Percentiles rank a stretch among this genome's conserved stretches.
phyloP scores from a whole-genome alignment of 1,139 yeast species.

The Candida tetrigidarum region DNA sequence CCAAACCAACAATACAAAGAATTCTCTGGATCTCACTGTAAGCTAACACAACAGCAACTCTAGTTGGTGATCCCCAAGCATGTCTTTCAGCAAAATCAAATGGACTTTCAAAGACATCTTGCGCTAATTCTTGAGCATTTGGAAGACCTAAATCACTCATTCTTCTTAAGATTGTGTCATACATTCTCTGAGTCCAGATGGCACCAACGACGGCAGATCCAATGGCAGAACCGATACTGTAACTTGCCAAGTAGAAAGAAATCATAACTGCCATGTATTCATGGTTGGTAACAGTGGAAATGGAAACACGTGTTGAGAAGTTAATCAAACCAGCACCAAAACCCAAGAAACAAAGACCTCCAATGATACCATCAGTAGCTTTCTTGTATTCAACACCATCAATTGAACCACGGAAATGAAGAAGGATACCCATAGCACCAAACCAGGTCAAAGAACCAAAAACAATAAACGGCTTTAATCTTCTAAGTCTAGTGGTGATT shows the following conservation, averaged over 20 bases:
- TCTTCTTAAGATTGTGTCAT: slow-evolving; percentile 18
- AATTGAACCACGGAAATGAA: slow-evolving; percentile 34
- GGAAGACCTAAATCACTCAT: slow-evolving; percentile 19
- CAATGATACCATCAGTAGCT: slow-evolving; percentile 60
- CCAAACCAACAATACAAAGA: slow-evolving; percentile 58
- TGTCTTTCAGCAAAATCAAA: slow-evolving; percentile 47
- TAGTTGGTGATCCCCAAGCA: slow-evolving; percentile 64
- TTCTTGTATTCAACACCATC: slow-evolving; percentile 26
- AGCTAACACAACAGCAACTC: slow-evolving; percentile 58
- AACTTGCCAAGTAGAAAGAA: slow-evolving; percentile 57
- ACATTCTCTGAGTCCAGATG: slow-evolving; percentile 53
- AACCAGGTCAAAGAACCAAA: slow-evolving; percentile 54
- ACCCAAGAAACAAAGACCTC: slow-evolving; percentile 67
- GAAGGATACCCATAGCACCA: slow-evolving; percentile 35
- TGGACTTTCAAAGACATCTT: slow-evolving; percentile 57
- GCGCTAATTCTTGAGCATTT: slow-evolving; percentile 32
- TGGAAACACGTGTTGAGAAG: slow-evolving; percentile 66
- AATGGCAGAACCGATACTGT: slow-evolving; percentile 63
- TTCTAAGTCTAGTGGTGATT: slow-evolving; percentile 51
- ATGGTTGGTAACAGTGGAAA: slow-evolving; percentile 64
- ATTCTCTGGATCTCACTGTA: slow-evolving; percentile 64
- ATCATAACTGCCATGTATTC: slow-evolving; percentile 68
- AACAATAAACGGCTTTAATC: slow-evolving; percentile 63
- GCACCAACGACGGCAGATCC: slow-evolving; percentile 65
- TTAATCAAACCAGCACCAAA: slow-evolving; percentile 76